phyloP scores from a whole-genome alignment of 2,329 filamentous ascomycete genomes.

The Penicillium rolfsii region DNA sequence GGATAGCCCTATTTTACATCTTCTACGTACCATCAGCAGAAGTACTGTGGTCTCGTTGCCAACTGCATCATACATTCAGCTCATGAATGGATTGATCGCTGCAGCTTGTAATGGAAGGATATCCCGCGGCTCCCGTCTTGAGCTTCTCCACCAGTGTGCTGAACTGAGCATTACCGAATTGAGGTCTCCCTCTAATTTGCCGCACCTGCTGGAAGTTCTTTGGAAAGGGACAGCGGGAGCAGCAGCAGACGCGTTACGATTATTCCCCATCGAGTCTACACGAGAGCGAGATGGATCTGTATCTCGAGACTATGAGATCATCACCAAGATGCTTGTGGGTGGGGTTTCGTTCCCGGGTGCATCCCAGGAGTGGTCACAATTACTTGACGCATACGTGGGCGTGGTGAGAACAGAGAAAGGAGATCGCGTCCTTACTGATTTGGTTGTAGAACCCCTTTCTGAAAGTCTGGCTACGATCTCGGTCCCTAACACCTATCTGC shows the following conservation, averaged over 20 bases:
- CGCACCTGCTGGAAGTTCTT: slow-evolving; percentile 29
- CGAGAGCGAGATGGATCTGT: slow-evolving; percentile 57
- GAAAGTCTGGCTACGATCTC: slow-evolving; percentile 51
- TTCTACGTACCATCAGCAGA: slow-evolving; percentile 41
- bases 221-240: slow-evolving; percentile 44
- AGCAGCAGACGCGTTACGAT: slow-evolving; percentile 46
- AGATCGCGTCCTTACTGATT: slow-evolving; percentile 66
- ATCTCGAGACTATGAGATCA: slow-evolving; percentile 68
- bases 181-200: slow-evolving; percentile 13
- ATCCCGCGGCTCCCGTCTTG: slow-evolving; percentile 43
- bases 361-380: slow-evolving; percentile 47
- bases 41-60: slow-evolving; percentile 23
- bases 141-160: slow-evolving; percentile 44
- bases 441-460: slow-evolving; percentile 72
- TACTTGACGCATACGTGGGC: slow-evolving; percentile 62
- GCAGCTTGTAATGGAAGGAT: slow-evolving; percentile 39
- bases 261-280: slow-evolving; percentile 43
- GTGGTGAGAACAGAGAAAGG: slow-evolving; percentile 67
- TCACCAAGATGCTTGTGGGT: slow-evolving; percentile 68
- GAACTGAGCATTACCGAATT: slow-evolving; percentile 29
- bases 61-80: slow-evolving; percentile 31
- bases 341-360: slow-evolving; percentile 49
- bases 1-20: slow-evolving; percentile 45
- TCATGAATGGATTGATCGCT: slow-evolving; percentile 38
- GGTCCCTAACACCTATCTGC: slow-evolving; percentile 39